These are phyloP conservation scores for Lactarius indigo DNA, from an alignment of 768 basidiomycete species.

Conservation along the genomic window DNA sequence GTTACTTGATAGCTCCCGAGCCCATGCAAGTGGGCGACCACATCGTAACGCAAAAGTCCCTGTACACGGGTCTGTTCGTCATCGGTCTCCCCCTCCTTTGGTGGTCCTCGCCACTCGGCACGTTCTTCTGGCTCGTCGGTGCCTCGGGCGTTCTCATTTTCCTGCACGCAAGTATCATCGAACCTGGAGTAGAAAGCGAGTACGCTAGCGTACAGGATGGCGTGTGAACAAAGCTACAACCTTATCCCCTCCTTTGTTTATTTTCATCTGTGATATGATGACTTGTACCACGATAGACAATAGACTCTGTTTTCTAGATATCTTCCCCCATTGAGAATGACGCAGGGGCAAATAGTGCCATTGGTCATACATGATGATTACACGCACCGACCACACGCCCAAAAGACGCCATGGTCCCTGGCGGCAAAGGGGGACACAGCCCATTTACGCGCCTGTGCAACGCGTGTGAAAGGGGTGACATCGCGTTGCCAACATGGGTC, in stretches of 20 bases:
- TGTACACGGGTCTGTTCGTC: constrained; percentile 86
- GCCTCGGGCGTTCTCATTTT: constrained; percentile 82
- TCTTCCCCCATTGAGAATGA: neutral
- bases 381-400: neutral
- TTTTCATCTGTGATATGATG: neutral
- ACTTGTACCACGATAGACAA: neutral
- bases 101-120: constrained; percentile 68
- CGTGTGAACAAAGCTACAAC: constrained; percentile 33
- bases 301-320: neutral
- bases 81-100: constrained; percentile 89
- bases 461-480: neutral
- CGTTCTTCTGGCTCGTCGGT: constrained; percentile 94
- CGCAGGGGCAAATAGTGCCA: neutral
- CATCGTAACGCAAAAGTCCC: constrained; percentile 81
- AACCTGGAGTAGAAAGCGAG: constrained; percentile 94
- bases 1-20: constrained; percentile 60
- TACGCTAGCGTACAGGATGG: constrained; percentile 75
- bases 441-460: neutral
- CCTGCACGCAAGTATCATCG: constrained; percentile 82
- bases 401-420: neutral
- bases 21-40: constrained; percentile 80
- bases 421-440: neutral
- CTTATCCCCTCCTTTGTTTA: neutral
- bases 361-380: neutral
- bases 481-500: neutral